Percentiles rank a stretch among this genome's conserved stretches.
phyloP scores from a whole-genome alignment of 2,329 filamentous ascomycete genomes.

The Nakataea oryzae region DNA sequence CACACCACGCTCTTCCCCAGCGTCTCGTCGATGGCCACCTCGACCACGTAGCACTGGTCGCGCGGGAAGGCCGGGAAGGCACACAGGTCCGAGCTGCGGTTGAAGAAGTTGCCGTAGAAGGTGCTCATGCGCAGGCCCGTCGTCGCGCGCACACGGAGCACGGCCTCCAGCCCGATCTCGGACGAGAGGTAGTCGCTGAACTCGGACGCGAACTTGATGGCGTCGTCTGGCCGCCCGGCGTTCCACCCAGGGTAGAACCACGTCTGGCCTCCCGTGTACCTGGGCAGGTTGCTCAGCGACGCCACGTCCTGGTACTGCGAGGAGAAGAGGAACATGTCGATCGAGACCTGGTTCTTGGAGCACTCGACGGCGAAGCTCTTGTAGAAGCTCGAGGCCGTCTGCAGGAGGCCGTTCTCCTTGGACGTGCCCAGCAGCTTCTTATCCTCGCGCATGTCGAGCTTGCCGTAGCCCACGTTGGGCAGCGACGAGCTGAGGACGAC shows the following conservation, averaged over 20 bases:
- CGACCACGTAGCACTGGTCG: constrained; percentile 94
- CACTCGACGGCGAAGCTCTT: constrained; percentile 99
- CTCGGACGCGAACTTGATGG: constrained; percentile 94
- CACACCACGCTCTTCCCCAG: constrained; percentile 86
- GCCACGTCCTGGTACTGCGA: constrained; percentile 97
- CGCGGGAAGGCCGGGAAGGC: constrained; percentile 96
- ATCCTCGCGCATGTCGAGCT: constrained; percentile 88
- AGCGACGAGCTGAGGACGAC: constrained; percentile 82
- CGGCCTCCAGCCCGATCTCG: constrained; percentile 92
- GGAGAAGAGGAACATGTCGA: constrained; percentile 96
- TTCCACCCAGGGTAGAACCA: constrained; percentile 99
- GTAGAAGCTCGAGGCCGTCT: constrained; percentile 94
- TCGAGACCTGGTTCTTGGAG: constrained; percentile 96
- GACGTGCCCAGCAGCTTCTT: constrained; percentile 91
- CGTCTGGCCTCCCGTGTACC: constrained; percentile 94
- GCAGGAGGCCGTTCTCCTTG: constrained; percentile 78
- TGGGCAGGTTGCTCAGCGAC: constrained; percentile 85
- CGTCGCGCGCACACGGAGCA: constrained; percentile 87
- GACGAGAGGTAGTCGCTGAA: constrained; percentile 96
- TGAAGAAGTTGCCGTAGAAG: constrained; percentile 99
- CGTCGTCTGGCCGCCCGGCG: constrained; percentile 84
- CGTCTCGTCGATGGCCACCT: constrained; percentile 95
- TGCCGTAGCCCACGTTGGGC: constrained; percentile 81
- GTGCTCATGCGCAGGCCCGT: constrained; percentile 93
- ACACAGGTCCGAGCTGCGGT: constrained; percentile 91